Evolutionary conservation across 495 filamentous ascomycete genomes (phyloP), one percentile per base, ranked within the genome.

Genomic region (Aspergillus haitiensis): DNA sequence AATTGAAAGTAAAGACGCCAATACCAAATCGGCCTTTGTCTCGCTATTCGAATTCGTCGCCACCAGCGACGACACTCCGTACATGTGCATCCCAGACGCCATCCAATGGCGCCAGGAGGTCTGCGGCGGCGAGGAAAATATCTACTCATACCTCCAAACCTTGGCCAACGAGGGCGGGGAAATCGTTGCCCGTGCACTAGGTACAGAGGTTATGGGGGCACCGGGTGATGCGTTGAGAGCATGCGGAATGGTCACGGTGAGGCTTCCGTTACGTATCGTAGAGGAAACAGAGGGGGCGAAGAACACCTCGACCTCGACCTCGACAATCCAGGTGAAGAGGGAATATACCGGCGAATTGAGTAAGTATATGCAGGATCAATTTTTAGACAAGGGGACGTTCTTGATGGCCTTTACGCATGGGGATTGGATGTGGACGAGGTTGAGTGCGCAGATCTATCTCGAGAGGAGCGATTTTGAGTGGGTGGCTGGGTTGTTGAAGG

Each of bases 401-500:
- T 74, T 93, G 32, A 78, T 86, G 0, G 64, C 90, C 7, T 84
- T 82, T 52, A 72, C 73, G 8, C 87, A 91, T 68, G 75, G 71
- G 3, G 81, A 80, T 2, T 72, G 72, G 32, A 78, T 83, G 66
- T 97, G 88, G 90, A 79, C 79, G 5, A 75, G 93, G 33, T 63
- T 96, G 39, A 91, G 87, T 68, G 91, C 80, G 11, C 91, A 96
- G 80, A 77, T 91, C 0, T 98, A 90, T 72, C 68, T 96, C 39
- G 90, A 91, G 37, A 66, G 84, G 54, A 78, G 77, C 1, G 92
- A 97, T 75, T 95, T 95, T 65, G 84, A 87, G 69, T 90, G 85
- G 84, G 80, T 80, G 16, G 91, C 76, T 0, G 60, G 74, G 45
- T 70, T 81, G 35, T 66, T 95, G 65, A 82, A 82, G 67, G 77